Conservation (phyloP, 352 stramenopile genomes). For the Phytopythium ostracodes region DNA sequence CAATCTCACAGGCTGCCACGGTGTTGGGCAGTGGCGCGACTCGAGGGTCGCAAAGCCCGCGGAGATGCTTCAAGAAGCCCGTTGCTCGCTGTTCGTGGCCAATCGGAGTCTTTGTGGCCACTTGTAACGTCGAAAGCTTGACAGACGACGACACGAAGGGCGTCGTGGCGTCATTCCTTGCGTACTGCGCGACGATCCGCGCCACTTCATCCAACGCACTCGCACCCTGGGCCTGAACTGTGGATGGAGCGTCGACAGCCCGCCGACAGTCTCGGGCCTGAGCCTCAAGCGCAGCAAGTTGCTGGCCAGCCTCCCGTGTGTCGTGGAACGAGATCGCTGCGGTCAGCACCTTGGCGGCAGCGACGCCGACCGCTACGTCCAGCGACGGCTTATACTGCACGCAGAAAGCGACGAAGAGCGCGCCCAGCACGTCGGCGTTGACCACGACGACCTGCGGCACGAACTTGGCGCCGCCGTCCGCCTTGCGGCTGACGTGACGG, state of each 20-base stretch:
- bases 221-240: background rate
- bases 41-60: background rate
- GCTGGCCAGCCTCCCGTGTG: background rate
- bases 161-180: background rate
- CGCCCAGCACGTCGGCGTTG: conserved; percentile 26
- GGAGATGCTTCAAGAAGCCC: background rate
- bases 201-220: conserved; percentile 1
- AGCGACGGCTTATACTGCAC: conserved; percentile 24
- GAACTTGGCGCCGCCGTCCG: conserved; percentile 7
- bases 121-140: background rate
- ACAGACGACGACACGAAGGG: background rate
- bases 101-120: background rate
- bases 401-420: conserved; percentile 24
- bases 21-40: background rate
- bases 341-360: conserved; percentile 17
- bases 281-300: background rate
- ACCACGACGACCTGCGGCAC: conserved; percentile 25
- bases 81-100: background rate
- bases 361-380: conserved; percentile 13
- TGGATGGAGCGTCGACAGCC: background rate
- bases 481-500: conserved; percentile 15
- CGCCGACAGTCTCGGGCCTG: background rate
- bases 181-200: background rate
- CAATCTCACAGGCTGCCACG: no score
- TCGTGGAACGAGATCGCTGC: conserved; percentile 12